Evolutionary conservation across 176 grass and related monocot species (phyloP), one percentile per base, ranked within the genome.

Genomic region (Eragrostis curvula): DNA sequence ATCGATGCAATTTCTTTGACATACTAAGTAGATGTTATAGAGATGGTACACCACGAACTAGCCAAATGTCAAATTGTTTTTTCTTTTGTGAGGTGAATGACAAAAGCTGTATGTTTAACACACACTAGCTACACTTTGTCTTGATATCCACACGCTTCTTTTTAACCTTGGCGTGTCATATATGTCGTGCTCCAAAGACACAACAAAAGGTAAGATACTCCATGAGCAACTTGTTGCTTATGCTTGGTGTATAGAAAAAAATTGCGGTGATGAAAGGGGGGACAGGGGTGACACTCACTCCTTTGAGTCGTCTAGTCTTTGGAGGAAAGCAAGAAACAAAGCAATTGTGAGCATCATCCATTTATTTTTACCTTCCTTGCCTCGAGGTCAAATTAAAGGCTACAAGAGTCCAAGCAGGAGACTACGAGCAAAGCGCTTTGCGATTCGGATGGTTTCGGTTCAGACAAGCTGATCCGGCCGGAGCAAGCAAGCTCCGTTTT

Each of bases 321-420:
- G 79, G 78, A 82, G 40, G 87, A 69, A 66, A 63, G 65, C 30
- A 75, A 61, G 70, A 69, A 45, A 7, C 24, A 18, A 61, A 58
- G 60, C 13, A 32, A 64, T 64, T 3, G 60, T 2, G 12, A 45
- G 43, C 43, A 45, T 45, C 43, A 10, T 45, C 9, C 9, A 45
- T 45, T 45, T 45, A 45, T 10, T 45, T 10, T 45, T 9, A 45
- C 43, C 43, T 29, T 8, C 48, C 60, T 75, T 21, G 11, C 68
- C 29, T 88, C 79, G 68, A 91, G 82, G 86, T 91, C 90, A 91
- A 89, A 78, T 41, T 11, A 68, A 41, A 72, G 44, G 67, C 83
- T 78, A 85, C 18, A 74, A 79, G 77, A 88, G 86, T 88, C 82
- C 89, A 82, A 81, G 79, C 49, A 71, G 60, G 70, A 45, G 48